Conservation (phyloP, 768 basidiomycete species). For the Mycena amicta region DNA sequence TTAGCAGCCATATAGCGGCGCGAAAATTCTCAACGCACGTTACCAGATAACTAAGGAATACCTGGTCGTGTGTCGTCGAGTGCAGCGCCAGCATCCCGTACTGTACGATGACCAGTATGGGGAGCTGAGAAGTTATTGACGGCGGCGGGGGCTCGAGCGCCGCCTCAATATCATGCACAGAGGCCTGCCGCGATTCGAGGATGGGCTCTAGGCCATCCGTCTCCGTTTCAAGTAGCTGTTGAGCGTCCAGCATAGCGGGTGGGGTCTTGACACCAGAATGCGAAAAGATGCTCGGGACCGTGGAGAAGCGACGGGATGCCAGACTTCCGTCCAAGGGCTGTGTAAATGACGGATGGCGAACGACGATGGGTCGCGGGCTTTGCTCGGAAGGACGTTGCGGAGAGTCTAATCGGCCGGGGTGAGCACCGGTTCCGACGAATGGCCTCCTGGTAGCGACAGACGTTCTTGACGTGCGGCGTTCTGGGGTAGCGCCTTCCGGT, state of each 20-base stretch:
- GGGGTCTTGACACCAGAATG: constrained; percentile 84
- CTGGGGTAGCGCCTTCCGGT: neutral
- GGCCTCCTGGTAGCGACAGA: constrained; percentile 36
- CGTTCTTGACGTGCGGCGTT: constrained; percentile 14
- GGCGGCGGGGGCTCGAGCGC: constrained; percentile 54
- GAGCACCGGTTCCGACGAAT: constrained; percentile 24
- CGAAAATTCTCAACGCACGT: constrained; percentile 53
- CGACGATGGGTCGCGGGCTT: constrained; percentile 7
- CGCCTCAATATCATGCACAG: constrained; percentile 41
- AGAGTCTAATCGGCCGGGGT: constrained; percentile 9
- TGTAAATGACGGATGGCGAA: constrained; percentile 34
- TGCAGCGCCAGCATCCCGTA: constrained; percentile 90
- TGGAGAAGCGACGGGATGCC: constrained; percentile 57
- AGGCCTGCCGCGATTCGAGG: constrained; percentile 41
- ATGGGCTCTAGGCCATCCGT: constrained; percentile 54
- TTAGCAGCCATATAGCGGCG: neutral
- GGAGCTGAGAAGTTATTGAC: constrained; percentile 73
- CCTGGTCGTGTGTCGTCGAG: constrained; percentile 86
- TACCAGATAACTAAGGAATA: constrained; percentile 90
- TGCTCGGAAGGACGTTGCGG: constrained; percentile 22
- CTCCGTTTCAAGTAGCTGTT: constrained; percentile 52
- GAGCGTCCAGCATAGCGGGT: constrained; percentile 73
- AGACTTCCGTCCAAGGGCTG: constrained; percentile 37
- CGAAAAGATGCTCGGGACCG: constrained; percentile 77
- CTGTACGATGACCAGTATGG: constrained; percentile 83